Evolutionary conservation across 179 eudicot species (phyloP), one percentile per base, ranked within the genome.

Genomic region (Heliamphora pulchella): DNA sequence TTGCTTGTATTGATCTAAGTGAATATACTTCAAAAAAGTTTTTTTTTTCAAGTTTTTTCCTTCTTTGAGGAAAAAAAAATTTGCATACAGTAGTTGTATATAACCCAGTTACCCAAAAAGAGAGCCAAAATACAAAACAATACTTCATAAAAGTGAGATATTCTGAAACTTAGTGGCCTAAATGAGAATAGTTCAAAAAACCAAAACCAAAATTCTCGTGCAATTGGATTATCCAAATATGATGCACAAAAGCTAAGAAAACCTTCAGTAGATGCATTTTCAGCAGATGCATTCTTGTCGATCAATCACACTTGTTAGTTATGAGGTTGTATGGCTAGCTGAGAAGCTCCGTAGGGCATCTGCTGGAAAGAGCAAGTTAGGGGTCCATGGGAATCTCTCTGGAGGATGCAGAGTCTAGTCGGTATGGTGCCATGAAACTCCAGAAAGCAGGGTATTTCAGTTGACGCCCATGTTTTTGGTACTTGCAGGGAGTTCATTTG

Each of bases 21-120:
- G 58, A 76, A 41, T 48, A 77, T 39, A 63, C 44, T 77, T 22
- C 43, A n/a, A 17, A 39, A 43, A 54, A 43, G 66, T 75, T 75
- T 7, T 31, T 31, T 31, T 31, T 31, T 31, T 31, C 31, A 31
- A 31, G 31, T 31, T 31, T 31, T 31, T 31, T 31, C 31, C 31
- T 31, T 31, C 31, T 31, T 31, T 31, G 31, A 31, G 31, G 9
- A 65, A 22, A 65, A 8, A 39, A 6, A 8, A 63, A 20, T 5
- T 51, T 51, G 68, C 69, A 65, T 8, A 65, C 31, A n/a, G 41
- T 41, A 48, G 75, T 70, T 67, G 51, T 50, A 44, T 2, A 68
- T 68, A 43, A 43, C 4, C 20, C 2, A 31, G 31, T 31, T 31
- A 31, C 31, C 31, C 31, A 68, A 67, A 67, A 51, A 43, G 72